Base-by-base conservation (phyloP, 768 basidiomycete genomes). In the Infundibulicybe gibba region DNA sequence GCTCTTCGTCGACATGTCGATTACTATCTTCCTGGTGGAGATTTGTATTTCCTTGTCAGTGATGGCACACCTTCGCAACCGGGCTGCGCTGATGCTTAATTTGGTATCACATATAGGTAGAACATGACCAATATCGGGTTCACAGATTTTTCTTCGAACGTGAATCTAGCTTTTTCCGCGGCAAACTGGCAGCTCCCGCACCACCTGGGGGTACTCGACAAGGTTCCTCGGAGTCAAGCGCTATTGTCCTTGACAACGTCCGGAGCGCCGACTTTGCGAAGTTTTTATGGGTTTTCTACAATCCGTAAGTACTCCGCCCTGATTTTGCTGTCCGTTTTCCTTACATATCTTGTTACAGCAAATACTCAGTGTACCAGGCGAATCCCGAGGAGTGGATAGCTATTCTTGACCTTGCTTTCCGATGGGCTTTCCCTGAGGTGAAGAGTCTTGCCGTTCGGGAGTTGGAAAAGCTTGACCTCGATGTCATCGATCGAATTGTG, bases 271-370 rank as follows among this genome's bases (percentile, higher is more conserved):
- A 74, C 9, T 74, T 78, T 45, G 68, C 70, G 8, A 64, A 65
- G 2, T 69, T 84, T 0, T 54, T 82, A 0, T 81, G 79, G 80
- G 71, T 83, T 0, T 79, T 80, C 52, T 81, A 79, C 16, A 78
- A 79, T 38, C 67, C 67, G 76, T 78, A 52, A 50, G 69, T 66
- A 47, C 30, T 53, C 54, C 43, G 44, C 33, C 15, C 43, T 12
- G 12, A 14, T 47, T 19, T 14, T 17, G 16, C 19, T n/a, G n/a
- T 31, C 19, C 12, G 47, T 3, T 32, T 40, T 49, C 3, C 43
- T 6, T 17, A 6, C 43, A 14, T 41, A n/a, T 11, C 10, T 31
- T 20, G 32, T 50, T 41, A n/a, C 54, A 87, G 84, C 0, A 67
- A 65, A 49, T 85, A 85, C 45, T 78, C 78, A 1, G 64, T 77